Base-by-base conservation (phyloP, 495 filamentous ascomycete genomes). In the Amniculicola lignicola region DNA sequence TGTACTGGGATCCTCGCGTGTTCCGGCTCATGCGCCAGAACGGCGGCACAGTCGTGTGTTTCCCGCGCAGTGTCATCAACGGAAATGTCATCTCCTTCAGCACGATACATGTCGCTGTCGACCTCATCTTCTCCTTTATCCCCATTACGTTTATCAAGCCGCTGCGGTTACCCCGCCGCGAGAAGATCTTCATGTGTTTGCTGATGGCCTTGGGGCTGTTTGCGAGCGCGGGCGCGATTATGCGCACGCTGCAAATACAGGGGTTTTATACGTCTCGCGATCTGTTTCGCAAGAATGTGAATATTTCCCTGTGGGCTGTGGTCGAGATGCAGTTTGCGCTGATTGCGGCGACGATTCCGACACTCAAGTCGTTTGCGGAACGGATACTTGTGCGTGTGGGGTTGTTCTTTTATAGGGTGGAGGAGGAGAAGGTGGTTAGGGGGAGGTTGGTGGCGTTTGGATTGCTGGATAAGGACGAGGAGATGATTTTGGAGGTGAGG, bases 201-300 rank as follows among this genome's bases (percentile, higher is more conserved):
- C 51, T 73, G 15, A 71, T 72, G 69, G 68, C 54, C 2, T 59
- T 73, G 29, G 70, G 70, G 4, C 45, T 73, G 7, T 39, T 69
- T 16, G 69, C 70, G 1, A 57, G 46, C 21, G 39, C 22, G 18
- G 68, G 63, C 4, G 68, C 66, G n/a, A 68, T 73, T 16, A 25
- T 52, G 11, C 48, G 57, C 19, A 60, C 57, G 1, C 23, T 54
- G 22, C 12, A n/a, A 5, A 24, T 60, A 18, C 57, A 54, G 42
- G 15, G 10, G 1, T 54, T 48, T 38, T 54, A 60, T 43, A 60
- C 41, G 2, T 18, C 16, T 10, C 15, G 18, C 16, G 57, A 60
- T 24, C 1, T 54, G 7, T 60, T 60, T 36, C 21, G 57, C 2
- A 25, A 36, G 4, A 60, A 54, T 37, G 57, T 60, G 6, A 35